Evolutionary conservation across 176 grass and related monocot species (phyloP), one percentile per base, ranked within the genome.

Genomic region (Pontederia crassipes): DNA sequence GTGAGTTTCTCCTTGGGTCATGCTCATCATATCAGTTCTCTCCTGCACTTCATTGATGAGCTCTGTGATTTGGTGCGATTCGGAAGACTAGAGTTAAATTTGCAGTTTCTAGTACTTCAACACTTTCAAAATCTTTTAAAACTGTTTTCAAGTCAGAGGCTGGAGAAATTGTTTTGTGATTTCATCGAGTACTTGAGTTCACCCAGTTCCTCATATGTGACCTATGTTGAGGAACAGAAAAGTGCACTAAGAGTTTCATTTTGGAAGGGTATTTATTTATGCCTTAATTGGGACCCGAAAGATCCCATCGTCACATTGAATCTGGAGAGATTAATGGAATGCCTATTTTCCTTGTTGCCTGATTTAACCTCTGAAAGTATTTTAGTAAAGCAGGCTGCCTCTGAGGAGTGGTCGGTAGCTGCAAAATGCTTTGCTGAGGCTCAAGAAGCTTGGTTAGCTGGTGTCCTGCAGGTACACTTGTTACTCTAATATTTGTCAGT

Each of bases 1-100:
- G 78, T 97, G 82, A 68, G 78, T 81, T 74, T 97, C 72, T 80
- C 84, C 35, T 57, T 91, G 70, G 73, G 67, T 80, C 87, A 97
- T 66, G 87, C 93, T 71, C 71, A 49, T 68, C 70, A 85, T 57
- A 67, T 78, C 65, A 85, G 87, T 32, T 73, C 81, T 46, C 81
- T 88, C 60, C 71, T 91, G 62, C 81, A 85, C 57, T 80, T 88
- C 66, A 65, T 97, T 72, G 87, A 91, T 75, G 87, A 91, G 72
- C 74, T 97, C 72, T 78, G 79, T 57, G 93, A 97, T 49, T 54
- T 91, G 40, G 63, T 85, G 46, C 85, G 93, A 69, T 91, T 97
- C 74, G 78, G 45, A 71, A 87, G 69, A 81, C 83, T 91, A 66
- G 81, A 97, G 64, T 72, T 77, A 64, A 68, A 78, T 55, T 17